These are phyloP conservation scores for Cercospora beticola DNA, from an alignment of 2,329 filamentous ascomycete genomes.

Conservation along the genomic window DNA sequence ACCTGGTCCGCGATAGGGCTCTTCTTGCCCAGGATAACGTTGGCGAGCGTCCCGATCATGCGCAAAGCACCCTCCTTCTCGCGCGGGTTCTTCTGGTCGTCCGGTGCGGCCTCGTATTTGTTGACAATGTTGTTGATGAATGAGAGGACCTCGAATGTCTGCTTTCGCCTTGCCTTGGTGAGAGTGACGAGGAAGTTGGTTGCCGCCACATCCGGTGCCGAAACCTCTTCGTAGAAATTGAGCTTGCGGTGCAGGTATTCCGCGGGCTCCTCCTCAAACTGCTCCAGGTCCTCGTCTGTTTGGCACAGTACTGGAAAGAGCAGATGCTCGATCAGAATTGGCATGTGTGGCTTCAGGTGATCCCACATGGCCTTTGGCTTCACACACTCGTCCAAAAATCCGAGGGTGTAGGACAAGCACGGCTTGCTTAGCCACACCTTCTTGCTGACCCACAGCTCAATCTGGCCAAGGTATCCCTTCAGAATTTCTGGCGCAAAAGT, in stretches of 20 bases:
- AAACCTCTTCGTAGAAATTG: conserved; percentile 97
- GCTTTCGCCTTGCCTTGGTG: conserved; percentile 90
- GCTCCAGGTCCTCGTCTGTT: conserved; percentile 84
- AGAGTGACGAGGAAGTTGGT: conserved; percentile 95
- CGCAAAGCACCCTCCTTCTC: conserved; percentile 95
- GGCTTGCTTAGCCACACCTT: conserved; percentile 92
- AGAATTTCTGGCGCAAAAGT: conserved; percentile 95
- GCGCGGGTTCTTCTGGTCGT: conserved; percentile 87
- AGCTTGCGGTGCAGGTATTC: conserved; percentile 97
- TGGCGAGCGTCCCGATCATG: conserved; percentile 94
- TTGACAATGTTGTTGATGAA: conserved; percentile 96
- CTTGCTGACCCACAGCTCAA: conserved; percentile 97
- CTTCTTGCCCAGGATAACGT: conserved; percentile 95
- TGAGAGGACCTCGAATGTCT: conserved; percentile 89
- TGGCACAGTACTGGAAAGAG: conserved; percentile 95
- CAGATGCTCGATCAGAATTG: conserved; percentile 88
- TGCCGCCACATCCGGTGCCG: conserved; percentile 89
- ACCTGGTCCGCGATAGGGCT: conserved; percentile 96
- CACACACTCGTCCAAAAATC: conserved; percentile 95
- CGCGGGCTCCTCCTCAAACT: conserved; percentile 90
- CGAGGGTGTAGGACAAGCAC: conserved; percentile 86
- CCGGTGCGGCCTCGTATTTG: conserved; percentile 79
- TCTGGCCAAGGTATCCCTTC: conserved; percentile 88
- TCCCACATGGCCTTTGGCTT: conserved; percentile 97
- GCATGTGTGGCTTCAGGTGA: conserved; percentile 87